These are phyloP conservation scores for Saksenaea oblongispora DNA, from an alignment of 371 early-diverging fungal genomes.

Conservation along the genomic window DNA sequence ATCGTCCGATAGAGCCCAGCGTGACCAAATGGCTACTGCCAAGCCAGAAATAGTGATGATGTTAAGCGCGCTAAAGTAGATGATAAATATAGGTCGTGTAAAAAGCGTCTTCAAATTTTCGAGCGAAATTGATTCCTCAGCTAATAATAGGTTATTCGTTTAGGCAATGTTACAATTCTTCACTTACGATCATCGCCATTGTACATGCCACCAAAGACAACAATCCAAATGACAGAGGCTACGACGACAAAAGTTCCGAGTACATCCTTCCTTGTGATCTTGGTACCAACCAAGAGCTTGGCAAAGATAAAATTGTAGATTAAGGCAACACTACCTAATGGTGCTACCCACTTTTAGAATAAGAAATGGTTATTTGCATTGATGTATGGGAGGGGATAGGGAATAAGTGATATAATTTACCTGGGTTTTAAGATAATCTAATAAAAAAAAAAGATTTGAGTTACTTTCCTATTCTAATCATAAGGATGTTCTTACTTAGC, in stretches of 20 bases:
- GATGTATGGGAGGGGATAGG: not conserved
- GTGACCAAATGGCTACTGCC: slow-evolving; percentile 57
- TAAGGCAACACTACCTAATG: slow-evolving; percentile 68
- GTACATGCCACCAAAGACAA: slow-evolving; percentile 71
- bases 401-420: slow-evolving; percentile 17
- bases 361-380: not conserved
- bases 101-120: slow-evolving; percentile 60
- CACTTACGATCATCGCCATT: slow-evolving; percentile 59
- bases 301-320: slow-evolving; percentile 77
- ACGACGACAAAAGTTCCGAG: slow-evolving; percentile 70
- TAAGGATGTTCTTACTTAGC: slow-evolving; percentile 63
- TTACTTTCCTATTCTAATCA: too few species aligned
- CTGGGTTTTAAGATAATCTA: slow-evolving; percentile 74
- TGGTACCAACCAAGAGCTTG: slow-evolving; percentile 66
- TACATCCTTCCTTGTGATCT: slow-evolving; percentile 65
- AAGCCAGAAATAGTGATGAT: slow-evolving; percentile 54
- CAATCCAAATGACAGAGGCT: slow-evolving; percentile 65
- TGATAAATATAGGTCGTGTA: slow-evolving; percentile 59
- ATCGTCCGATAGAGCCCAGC: slow-evolving; percentile 52
- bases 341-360: slow-evolving; percentile 63
- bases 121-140: slow-evolving; percentile 59
- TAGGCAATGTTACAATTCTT: not conserved
- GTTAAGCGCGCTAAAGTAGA: slow-evolving; percentile 67
- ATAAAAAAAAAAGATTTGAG: slow-evolving; percentile 2
- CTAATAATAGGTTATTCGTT: slow-evolving; percentile 12